Base-by-base conservation (phyloP, 2,329 filamentous ascomycete species). In the Fusarium fujikuroi region DNA sequence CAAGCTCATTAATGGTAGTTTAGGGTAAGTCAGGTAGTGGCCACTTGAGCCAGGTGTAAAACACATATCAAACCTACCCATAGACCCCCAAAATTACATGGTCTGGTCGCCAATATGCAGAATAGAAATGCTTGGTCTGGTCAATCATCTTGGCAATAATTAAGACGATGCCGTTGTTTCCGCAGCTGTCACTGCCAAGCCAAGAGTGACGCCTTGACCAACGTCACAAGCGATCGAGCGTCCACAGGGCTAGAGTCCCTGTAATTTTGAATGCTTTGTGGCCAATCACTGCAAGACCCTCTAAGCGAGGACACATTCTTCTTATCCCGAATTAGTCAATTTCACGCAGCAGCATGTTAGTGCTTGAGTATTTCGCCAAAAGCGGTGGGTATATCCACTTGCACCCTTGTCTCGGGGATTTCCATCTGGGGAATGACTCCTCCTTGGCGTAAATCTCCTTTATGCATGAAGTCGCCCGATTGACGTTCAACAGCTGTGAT, bases 351-450 rank as follows among this genome's bases (percentile, higher is more conserved):
- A 30, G 28, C 28, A 30, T 32, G 11, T 25, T 37, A 11, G 49
- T 37, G 4, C 6, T 8, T 2, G 15, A 10, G 34, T 28, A 9
- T 4, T 6, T 19, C 1, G 0, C 9, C 6, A 34, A 10, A 10
- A 2, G 5, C 11, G 10, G 23, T 39, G 34, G 15, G 23, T 7
- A 28, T 6, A 18, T 12, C 50, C 34, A 53, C 19, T n/a, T n/a
- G 4, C 10, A 39, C 5, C 50, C 50, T 18, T 39, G 50, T 37
- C 23, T 53, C 50, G 50, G 50, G 19, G 50, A 53, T n/a, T 53
- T 53, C 50, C 23, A 39, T 39, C 50, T 39, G 23, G 23, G 50
- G 50, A 39, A 25, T 39, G 19, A 53, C 50, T 12, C 23, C 19
- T 37, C 7, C 23, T 53, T 39, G 50, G 47, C 47, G 30, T 25